Evolutionary conservation across 192 early-diverging fungal genomes (phyloP), one percentile per base, ranked within the genome.

Genomic region (Dissophora ornata): DNA sequence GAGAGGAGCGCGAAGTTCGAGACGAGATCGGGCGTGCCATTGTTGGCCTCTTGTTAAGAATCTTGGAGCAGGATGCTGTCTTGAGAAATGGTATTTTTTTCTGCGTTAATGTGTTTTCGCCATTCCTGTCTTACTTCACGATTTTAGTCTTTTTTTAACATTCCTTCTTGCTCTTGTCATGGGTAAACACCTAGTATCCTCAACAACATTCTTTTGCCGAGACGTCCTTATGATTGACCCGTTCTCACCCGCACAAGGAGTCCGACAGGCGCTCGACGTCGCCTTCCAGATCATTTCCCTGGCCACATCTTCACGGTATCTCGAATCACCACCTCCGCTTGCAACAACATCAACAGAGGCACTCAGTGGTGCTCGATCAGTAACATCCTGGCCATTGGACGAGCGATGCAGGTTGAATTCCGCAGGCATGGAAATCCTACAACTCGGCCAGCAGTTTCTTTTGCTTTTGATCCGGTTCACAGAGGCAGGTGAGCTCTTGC

Each of bases 11-110:
- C 29, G 58, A 62, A 8, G 44, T 62, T 28, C 73, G 73, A 13
- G 73, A 77, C 0, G 73, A 62, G 25, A 46, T 77, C 32, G 73
- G 73, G 21, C 48, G 73, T 24, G 45, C 58, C 16, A 77, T 77
- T 34, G 52, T 77, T 2, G 64, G 65, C 0, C 15, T 77, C 2
- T 30, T 77, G 0, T 26, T 77, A 15, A 50, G 73, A 33, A 57
- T 77, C 0, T 18, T 77, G 28, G 73, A 77, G 30, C 65, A 67
- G 10, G 73, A 77, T 13, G 53, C 73, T 5, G 59, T 77, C 3
- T 28, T 57, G 22, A 67, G 33, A 0, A 67, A 77, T 47, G 44
- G 73, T 77, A 6, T 0, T 1, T 58, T 34, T 16, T 46, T 41
- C 38, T 29, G n/a, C 10, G 41, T 4, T n/a, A 13, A 36, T 18